These are phyloP conservation scores for Beta corolliflora DNA, from an alignment of 179 eudicot genomes.

Conservation along the genomic window DNA sequence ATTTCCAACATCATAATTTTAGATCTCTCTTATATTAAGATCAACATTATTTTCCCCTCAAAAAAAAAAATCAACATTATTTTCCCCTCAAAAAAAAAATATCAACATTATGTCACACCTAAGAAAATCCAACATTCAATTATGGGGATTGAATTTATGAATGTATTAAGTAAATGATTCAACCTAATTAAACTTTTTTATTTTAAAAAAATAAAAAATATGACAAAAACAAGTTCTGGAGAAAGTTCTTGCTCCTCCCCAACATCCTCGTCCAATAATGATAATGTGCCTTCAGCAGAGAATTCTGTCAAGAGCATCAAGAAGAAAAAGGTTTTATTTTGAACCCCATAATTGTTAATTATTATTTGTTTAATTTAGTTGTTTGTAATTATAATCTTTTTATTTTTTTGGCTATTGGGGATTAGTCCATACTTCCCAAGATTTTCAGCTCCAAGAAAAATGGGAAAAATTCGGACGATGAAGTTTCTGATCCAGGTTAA, in stretches of 20 bases:
- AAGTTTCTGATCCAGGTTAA: conserved; percentile 37
- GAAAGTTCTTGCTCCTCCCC: conserved; percentile 26
- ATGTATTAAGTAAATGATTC: not conserved
- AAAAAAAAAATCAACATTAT: no score
- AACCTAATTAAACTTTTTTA: not conserved
- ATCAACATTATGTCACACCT: no score
- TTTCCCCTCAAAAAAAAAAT: no score
- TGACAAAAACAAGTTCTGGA: conserved; percentile 26
- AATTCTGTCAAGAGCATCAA: conserved; percentile 33
- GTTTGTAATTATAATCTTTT: not conserved
- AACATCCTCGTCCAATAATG: conserved; percentile 23
- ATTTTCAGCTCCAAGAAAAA: conserved; percentile 42
- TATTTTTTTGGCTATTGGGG: not conserved
- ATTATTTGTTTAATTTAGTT: not conserved
- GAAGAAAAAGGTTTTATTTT: conserved; percentile 40
- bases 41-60: no score
- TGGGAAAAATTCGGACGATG: conserved; percentile 33
- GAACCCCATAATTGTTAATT: not conserved
- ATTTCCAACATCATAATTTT: not conserved
- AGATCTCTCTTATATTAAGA: no score
- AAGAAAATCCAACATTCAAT: no score
- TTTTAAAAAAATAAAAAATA: not conserved
- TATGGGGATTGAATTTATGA: conserved; percentile 8
- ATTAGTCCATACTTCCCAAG: conserved; percentile 40
- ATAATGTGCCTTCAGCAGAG: conserved; percentile 5